Conservation (phyloP, 306 rosid genomes). For the Pachyrhizus erosus region DNA sequence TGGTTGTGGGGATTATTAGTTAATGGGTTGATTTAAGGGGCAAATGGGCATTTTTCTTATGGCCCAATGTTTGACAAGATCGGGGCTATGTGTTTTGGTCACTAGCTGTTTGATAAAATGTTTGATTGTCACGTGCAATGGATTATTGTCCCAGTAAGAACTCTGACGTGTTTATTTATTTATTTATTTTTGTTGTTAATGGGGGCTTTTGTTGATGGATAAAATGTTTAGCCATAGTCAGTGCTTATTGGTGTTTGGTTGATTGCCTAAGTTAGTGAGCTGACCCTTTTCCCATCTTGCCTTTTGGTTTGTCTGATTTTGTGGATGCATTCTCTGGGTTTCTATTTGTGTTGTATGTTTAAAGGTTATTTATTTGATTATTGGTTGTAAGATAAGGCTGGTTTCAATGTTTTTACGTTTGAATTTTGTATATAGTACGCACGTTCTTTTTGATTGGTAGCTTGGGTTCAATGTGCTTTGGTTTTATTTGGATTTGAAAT, state of each 20-base stretch:
- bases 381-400: neutral
- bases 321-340: neutral
- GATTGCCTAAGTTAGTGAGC: neutral
- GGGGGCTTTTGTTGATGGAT: neutral
- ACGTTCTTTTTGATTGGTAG: neutral
- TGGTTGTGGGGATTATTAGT: neutral
- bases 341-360: neutral
- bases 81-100: constrained; percentile 14
- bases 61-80: neutral
- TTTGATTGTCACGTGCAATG: neutral
- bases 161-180: neutral
- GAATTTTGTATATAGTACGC: neutral
- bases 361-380: neutral
- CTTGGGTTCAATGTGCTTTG: neutral
- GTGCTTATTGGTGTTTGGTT: neutral
- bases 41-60: neutral
- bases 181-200: neutral
- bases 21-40: neutral
- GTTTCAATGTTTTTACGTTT: neutral
- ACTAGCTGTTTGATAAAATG: constrained; percentile 36
- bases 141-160: neutral
- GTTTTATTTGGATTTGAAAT: constrained; percentile 8
- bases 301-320: neutral
- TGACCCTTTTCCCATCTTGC: neutral
- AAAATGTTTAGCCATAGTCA: neutral